A percentile compares a stretch with the other conserved stretches of the same genome.
phyloP scores from a whole-genome alignment of 768 basidiomycete genomes.

The Amyloporia xantha region DNA sequence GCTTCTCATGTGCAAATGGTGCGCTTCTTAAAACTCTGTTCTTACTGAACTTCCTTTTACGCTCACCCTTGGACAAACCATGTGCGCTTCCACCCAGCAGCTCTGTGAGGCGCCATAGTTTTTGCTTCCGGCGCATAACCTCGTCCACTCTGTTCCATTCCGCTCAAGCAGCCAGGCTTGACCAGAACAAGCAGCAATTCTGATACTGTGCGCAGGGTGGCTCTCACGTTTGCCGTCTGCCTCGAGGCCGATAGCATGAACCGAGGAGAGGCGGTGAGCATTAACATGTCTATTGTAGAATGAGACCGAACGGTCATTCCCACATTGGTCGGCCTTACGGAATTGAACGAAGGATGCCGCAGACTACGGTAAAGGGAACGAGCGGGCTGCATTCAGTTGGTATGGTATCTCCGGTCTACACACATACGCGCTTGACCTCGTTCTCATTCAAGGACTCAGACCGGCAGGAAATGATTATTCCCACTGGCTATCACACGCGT shows the following conservation, averaged over 20 bases:
- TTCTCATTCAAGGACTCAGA: too few relatives aligned
- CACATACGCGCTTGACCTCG: too few relatives aligned
- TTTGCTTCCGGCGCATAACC: too few relatives aligned
- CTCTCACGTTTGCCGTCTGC: slow-evolving; percentile 5
- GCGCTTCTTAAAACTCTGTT: slow-evolving; percentile 5
- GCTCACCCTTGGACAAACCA: neutral
- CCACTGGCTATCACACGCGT: neutral
- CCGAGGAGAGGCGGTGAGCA: slow-evolving; percentile 1
- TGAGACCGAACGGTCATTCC: too few relatives aligned
- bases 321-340: too few relatives aligned
- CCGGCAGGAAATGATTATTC: too few relatives aligned
- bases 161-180: too few relatives aligned
- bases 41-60: slow-evolving; percentile 12
- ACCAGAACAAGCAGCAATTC: neutral
- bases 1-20: neutral
- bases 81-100: neutral
- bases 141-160: too few relatives aligned
- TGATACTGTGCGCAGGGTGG: neutral
- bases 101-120: neutral
- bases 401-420: too few relatives aligned
- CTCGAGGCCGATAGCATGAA: slow-evolving; percentile 16
- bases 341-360: too few relatives aligned
- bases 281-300: neutral
- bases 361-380: too few relatives aligned
- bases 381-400: too few relatives aligned